Evolutionary conservation across 2,329 filamentous ascomycete genomes (phyloP).

Genomic region (Talaromyces pinophilus): DNA sequence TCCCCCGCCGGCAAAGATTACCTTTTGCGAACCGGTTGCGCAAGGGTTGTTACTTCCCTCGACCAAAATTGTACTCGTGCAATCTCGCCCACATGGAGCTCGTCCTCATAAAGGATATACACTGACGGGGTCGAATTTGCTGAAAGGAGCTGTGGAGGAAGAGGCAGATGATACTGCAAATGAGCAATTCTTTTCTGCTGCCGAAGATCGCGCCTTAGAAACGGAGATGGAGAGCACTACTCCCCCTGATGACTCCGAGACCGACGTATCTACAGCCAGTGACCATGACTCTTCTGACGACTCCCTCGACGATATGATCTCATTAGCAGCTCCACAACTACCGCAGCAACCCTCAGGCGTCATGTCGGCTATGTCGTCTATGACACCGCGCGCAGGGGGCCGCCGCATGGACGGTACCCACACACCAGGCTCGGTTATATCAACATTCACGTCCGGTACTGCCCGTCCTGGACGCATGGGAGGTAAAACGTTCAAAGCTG

Average conservation of each 20-base stretch:
- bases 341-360: slow-evolving; percentile 76
- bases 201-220: slow-evolving; percentile 66
- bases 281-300: slow-evolving; percentile 87
- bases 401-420: slow-evolving; percentile 71
- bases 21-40: slow-evolving; percentile 90
- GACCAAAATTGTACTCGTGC: slow-evolving; percentile 77
- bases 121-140: slow-evolving; percentile 7
- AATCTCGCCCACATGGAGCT: slow-evolving; percentile 52
- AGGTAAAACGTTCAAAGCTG: slow-evolving; percentile 80
- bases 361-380: slow-evolving; percentile 75
- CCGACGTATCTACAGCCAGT: slow-evolving; percentile 48
- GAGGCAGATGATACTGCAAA: slow-evolving; percentile 79
- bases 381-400: slow-evolving; percentile 74
- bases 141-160: slow-evolving; percentile 59
- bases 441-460: slow-evolving; percentile 81
- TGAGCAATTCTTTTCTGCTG: slow-evolving; percentile 89
- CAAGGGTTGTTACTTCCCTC: slow-evolving; percentile 76
- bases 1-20: slow-evolving; percentile 80
- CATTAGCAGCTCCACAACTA: slow-evolving; percentile 75
- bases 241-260: slow-evolving; percentile 63
- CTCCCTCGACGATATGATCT: slow-evolving; percentile 91
- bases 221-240: slow-evolving; percentile 57
- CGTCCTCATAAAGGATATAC: slow-evolving; percentile 34
- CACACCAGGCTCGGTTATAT: slow-evolving; percentile 86
- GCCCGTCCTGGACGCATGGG: slow-evolving; percentile 70